phyloP scores from a whole-genome alignment of 768 basidiomycete genomes.

The Boletales sp. region DNA sequence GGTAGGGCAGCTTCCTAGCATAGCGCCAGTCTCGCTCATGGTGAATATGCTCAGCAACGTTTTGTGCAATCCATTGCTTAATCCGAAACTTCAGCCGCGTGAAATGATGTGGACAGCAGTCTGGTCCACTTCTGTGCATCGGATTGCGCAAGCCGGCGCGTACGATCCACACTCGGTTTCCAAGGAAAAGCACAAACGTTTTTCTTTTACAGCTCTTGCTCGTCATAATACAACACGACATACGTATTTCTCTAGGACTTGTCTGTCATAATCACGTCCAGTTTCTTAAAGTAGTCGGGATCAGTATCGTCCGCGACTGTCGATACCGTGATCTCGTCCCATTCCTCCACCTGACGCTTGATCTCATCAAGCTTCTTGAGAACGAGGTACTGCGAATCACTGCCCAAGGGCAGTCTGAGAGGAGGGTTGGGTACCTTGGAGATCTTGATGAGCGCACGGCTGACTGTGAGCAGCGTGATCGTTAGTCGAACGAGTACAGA shows the following conservation, averaged over 20 bases:
- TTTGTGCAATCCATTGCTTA: neutral
- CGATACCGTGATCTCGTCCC: constrained; percentile 11
- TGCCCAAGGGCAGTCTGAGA: constrained; percentile 18
- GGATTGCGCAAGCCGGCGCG: neutral
- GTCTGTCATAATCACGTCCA: neutral
- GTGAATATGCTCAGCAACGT: neutral
- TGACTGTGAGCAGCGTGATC: constrained; percentile 6
- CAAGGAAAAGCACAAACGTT: too few species aligned
- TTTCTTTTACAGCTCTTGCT: too few species aligned
- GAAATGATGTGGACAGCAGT: neutral
- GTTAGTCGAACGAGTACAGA: neutral
- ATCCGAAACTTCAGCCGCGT: too few species aligned
- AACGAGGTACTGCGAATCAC: constrained; percentile 14
- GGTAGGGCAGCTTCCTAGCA: too few species aligned
- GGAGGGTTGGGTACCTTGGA: constrained; percentile 19
- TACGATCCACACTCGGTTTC: too few species aligned
- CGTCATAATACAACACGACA: too few species aligned
- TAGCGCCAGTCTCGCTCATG: too few species aligned
- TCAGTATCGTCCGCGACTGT: constrained; percentile 21
- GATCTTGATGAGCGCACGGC: constrained; percentile 12
- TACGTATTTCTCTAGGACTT: too few species aligned
- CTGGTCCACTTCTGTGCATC: neutral
- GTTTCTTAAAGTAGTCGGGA: constrained; percentile 10
- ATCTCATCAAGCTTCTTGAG: constrained; percentile 15
- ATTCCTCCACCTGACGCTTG: constrained; percentile 13